Percentiles rank a stretch among this genome's conserved stretches.
Conservation (phyloP, 2,329 filamentous ascomycete genomes). For the Sarocladium kiliense region DNA sequence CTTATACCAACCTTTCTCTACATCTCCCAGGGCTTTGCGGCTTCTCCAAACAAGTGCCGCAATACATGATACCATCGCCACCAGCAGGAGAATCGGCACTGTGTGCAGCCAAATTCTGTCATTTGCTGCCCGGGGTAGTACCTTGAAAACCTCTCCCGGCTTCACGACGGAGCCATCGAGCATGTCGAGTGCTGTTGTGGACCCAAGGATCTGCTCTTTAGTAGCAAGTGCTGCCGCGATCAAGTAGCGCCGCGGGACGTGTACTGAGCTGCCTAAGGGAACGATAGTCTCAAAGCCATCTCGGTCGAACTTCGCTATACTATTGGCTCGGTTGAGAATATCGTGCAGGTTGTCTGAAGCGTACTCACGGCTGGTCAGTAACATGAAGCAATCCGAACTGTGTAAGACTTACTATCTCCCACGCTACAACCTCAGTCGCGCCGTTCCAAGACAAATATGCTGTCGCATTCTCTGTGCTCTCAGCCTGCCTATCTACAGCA, state of each 20-base stretch:
- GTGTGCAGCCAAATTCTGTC: background rate
- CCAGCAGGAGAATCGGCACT: background rate
- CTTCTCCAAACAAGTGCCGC: background rate
- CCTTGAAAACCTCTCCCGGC: background rate
- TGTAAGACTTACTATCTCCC: conserved; percentile 21
- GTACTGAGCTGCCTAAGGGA: background rate
- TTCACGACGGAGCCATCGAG: background rate
- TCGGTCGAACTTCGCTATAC: background rate
- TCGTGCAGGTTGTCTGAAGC: background rate
- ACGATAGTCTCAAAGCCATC: background rate
- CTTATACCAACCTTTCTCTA: background rate
- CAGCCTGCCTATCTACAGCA: conserved; percentile 19
- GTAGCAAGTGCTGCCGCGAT: background rate
- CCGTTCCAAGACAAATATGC: conserved; percentile 26
- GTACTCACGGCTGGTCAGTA: background rate
- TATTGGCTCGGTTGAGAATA: background rate
- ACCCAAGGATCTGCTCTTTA: background rate
- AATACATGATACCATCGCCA: background rate
- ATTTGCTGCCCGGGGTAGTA: no score
- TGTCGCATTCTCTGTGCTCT: conserved; percentile 19
- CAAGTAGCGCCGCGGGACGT: background rate
- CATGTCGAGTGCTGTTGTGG: background rate
- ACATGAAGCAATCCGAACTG: background rate
- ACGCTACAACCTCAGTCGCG: conserved; percentile 22
- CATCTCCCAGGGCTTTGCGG: background rate